Evolutionary conservation across 805 yeast species (phyloP).

Genomic region (Grigorovia jiainica): DNA sequence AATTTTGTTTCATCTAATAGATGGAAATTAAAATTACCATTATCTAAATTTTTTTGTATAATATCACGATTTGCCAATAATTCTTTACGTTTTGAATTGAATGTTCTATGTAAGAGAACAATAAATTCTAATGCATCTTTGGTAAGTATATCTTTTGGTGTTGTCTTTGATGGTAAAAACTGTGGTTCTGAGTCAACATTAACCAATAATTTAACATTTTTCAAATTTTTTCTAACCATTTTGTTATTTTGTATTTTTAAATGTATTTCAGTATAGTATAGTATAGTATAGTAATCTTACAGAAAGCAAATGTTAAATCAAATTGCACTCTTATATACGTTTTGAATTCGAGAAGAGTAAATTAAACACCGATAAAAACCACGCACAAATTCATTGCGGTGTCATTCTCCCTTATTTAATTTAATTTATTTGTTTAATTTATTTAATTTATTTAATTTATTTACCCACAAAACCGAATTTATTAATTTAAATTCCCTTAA

Average conservation of each 20-base stretch:
- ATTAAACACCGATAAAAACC: no score
- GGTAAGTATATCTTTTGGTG: constrained; percentile 32
- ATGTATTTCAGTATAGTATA: background rate
- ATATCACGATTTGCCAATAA: constrained; percentile 52
- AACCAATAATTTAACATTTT: constrained; percentile 30
- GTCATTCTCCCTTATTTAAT: no score
- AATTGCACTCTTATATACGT: no score
- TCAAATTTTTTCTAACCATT: constrained; percentile 23
- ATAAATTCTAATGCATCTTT: constrained; percentile 51
- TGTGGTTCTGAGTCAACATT: constrained; percentile 24
- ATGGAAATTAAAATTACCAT: constrained; percentile 45
- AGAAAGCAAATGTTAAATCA: no score
- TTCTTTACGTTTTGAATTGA: constrained; percentile 50
- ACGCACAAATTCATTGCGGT: no score
- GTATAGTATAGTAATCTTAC: no score
- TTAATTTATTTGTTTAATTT: no score
- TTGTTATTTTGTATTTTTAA: background rate
- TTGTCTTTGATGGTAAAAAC: constrained; percentile 31
- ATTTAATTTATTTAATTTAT: no score
- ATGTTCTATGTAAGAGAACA: constrained; percentile 64
- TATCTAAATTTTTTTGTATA: constrained; percentile 52
- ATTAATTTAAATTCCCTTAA: no score
- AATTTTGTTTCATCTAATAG: constrained; percentile 59
- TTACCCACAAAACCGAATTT: no score
- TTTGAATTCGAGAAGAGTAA: no score